Evolutionary conservation across 768 basidiomycete species (phyloP), one percentile per base, ranked within the genome.

Genomic region (Rhizopogon vesiculosus): DNA sequence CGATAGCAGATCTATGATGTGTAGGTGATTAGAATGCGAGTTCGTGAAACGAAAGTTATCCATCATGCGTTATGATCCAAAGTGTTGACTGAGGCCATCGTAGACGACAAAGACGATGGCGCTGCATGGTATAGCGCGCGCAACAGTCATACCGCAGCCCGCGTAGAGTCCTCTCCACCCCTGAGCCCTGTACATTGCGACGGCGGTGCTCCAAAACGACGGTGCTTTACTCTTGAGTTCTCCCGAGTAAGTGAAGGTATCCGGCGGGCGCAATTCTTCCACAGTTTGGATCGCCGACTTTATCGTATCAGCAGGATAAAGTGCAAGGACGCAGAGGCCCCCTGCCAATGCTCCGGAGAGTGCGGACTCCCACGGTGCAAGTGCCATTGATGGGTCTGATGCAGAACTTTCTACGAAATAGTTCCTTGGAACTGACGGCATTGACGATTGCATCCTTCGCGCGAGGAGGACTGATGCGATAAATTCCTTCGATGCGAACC

Each of bases 251-350:
- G 56, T 56, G 42, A 59, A 60, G 31, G 31, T 56, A 22, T 59
- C 53, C n/a, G 55, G 58, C 39, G 84, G 82, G 9, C 85, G 78
- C 51, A 93, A 77, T 68, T 93, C 91, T 55, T 89, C 89, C 64
- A 85, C 86, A 1, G 94, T 97, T 75, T 96, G 93, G 67, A 95
- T 89, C 44, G 89, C 84, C 56, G 87, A 90, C 74, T 96, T 95
- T 62, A 96, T 83, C 29, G 87, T 87, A 72, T 96, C 93, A 5
- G 90, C 92, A 1, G 94, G 93, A 77, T 93, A 97, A 39, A 95
- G 76, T 25, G 84, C 82, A 57, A 93, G 72, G 60, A 88, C 91
- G 76, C 89, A 93, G 51, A 81, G 75, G 2, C 85, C 85, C 3
- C 93, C 93, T 3, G 91, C 89, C 54, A 81, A 75, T 19, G 91